Conservation (phyloP, 352 stramenopile species). For the Phytophthora syringae region DNA sequence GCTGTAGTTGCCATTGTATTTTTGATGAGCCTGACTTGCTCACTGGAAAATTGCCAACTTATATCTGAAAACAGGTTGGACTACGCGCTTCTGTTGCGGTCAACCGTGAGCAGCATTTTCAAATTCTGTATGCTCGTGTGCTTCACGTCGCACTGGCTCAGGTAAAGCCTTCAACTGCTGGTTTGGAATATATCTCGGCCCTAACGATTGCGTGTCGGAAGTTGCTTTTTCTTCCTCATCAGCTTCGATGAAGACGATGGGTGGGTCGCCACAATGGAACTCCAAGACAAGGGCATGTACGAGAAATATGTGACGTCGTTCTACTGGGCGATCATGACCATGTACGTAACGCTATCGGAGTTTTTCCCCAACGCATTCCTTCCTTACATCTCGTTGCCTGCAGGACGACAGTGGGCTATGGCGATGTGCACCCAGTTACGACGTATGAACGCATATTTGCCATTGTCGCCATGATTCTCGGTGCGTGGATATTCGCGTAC, state of each 20-base stretch:
- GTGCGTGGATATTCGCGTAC: constrained; percentile 85
- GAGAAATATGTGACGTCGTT: constrained; percentile 69
- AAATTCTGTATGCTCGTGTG: constrained; percentile 85
- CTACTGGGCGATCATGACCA: constrained; percentile 85
- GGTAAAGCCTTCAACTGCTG: constrained; percentile 21
- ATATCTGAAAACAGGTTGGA: constrained; percentile 44
- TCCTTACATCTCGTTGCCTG: background rate
- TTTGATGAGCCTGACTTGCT: background rate
- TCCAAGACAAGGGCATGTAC: constrained; percentile 49
- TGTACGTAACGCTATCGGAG: constrained; percentile 40
- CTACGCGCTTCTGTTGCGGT: constrained; percentile 75
- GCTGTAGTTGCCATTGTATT: too few relatives aligned
- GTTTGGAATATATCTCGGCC: background rate
- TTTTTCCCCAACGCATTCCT: background rate
- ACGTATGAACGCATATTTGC: constrained; percentile 72
- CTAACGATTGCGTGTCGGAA: constrained; percentile 13
- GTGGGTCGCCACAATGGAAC: constrained; percentile 48
- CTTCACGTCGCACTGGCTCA: constrained; percentile 85
- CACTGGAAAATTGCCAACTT: background rate
- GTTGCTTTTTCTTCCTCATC: constrained; percentile 71
- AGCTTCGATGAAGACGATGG: constrained; percentile 53
- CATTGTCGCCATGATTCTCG: constrained; percentile 77
- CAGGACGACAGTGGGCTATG: constrained; percentile 82
- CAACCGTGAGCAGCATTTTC: constrained; percentile 77
- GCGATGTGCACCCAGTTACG: constrained; percentile 60